Conservation (phyloP, 768 basidiomycete genomes). For the Strobilomyces confusus region DNA sequence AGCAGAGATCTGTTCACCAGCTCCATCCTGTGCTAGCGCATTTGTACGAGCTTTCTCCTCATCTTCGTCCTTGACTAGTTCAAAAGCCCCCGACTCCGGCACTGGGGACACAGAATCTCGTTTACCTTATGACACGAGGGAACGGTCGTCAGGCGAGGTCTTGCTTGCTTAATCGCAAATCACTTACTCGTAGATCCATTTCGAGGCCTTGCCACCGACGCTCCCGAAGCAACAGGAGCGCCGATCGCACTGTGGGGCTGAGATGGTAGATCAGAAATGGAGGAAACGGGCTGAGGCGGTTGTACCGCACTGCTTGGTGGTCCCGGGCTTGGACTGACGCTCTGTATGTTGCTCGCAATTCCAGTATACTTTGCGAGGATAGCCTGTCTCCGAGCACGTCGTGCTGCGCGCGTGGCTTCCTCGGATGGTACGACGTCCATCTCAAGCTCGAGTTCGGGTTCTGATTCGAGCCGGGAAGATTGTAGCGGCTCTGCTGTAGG, state of each 20-base stretch:
- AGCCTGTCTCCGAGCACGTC: slow-evolving; percentile 67
- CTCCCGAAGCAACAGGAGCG: slow-evolving; percentile 26
- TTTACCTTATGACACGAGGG: slow-evolving; percentile 35
- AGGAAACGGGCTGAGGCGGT: slow-evolving; percentile 57
- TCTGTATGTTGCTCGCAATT: slow-evolving; percentile 38
- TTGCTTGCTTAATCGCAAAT: neutral
- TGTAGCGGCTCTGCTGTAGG: slow-evolving; percentile 17
- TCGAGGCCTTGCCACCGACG: slow-evolving; percentile 2
- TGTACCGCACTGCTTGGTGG: slow-evolving; percentile 72
- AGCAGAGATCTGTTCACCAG: slow-evolving; percentile 73
- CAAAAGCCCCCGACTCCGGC: slow-evolving; percentile 57
- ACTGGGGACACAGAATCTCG: slow-evolving; percentile 55
- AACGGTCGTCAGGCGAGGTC: neutral
- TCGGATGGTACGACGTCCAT: slow-evolving; percentile 47
- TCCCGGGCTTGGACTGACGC: slow-evolving; percentile 54
- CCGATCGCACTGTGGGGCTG: slow-evolving; percentile 47
- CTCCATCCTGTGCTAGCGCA: slow-evolving; percentile 42
- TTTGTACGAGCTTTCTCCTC: slow-evolving; percentile 45
- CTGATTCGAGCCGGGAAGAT: slow-evolving; percentile 26
- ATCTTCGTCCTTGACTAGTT: slow-evolving; percentile 63
- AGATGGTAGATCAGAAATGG: slow-evolving; percentile 60
- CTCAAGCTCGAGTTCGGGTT: slow-evolving; percentile 49
- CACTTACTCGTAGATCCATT: slow-evolving; percentile 25
- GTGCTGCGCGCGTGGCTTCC: slow-evolving; percentile 61
- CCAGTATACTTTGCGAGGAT: slow-evolving; percentile 75